Percentiles rank a stretch among this genome's conserved stretches.
Conservation (phyloP, 257 asterid genomes). For the Voacanga thouarsii region DNA sequence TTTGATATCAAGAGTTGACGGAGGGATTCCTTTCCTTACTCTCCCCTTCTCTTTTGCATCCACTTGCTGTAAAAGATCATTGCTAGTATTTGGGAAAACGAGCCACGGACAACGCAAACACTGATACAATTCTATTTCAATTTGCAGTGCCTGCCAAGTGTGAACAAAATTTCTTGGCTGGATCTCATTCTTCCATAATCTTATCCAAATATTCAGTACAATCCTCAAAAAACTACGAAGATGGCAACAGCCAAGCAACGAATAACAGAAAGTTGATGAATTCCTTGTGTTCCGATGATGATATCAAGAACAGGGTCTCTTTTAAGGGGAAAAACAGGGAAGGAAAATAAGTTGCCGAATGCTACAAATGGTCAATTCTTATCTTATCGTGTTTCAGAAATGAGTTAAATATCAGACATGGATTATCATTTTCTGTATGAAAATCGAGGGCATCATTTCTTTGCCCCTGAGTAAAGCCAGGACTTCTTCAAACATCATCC, state of each 20-base stretch:
- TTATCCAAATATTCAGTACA: background rate
- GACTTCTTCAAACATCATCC: conserved; percentile 13
- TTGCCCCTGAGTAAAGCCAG: conserved; percentile 12
- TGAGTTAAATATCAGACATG: conserved; percentile 9
- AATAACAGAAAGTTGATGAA: too few species aligned
- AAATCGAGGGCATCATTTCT: conserved; percentile 8
- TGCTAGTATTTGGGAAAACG: background rate
- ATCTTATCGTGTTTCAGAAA: conserved; percentile 21
- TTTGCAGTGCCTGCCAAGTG: background rate
- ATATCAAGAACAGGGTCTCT: background rate
- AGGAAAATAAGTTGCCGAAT: background rate
- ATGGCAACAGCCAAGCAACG: too few species aligned
- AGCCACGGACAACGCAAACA: background rate
- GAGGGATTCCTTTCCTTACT: background rate
- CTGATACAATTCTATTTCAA: background rate
- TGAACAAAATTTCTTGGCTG: background rate
- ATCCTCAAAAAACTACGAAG: too few species aligned
- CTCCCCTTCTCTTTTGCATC: background rate
- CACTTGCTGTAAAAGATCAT: background rate
- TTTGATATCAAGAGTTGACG: background rate
- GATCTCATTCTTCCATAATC: too few species aligned
- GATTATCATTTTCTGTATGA: background rate
- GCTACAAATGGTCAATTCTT: conserved; percentile 11
- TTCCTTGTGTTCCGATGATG: too few species aligned
- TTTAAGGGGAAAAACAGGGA: background rate